Percentiles rank a stretch among this genome's conserved stretches.
Evolutionary conservation across 768 basidiomycete genomes (phyloP).

Genomic region (Collybia sp.): DNA sequence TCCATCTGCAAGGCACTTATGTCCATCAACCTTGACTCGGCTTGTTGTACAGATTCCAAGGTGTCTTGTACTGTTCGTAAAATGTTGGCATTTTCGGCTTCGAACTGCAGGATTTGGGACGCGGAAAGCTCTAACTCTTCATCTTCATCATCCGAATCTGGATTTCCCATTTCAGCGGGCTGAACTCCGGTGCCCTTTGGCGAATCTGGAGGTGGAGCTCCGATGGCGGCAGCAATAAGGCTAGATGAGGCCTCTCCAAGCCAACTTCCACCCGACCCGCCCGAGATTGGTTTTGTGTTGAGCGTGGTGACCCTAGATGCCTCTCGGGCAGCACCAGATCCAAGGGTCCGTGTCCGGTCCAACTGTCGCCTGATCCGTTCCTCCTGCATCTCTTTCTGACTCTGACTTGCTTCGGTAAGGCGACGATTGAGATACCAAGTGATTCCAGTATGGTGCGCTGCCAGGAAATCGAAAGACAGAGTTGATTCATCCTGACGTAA

Average conservation of each 20-base stretch:
- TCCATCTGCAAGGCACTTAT: conserved; percentile 93
- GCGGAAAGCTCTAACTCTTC: conserved; percentile 80
- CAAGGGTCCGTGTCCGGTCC: conserved; percentile 80
- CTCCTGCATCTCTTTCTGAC: conserved; percentile 87
- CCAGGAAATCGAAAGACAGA: conserved; percentile 62
- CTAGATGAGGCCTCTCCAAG: conserved; percentile 54
- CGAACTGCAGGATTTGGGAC: conserved; percentile 90
- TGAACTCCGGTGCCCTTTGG: conserved; percentile 17
- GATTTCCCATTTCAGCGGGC: conserved; percentile 19
- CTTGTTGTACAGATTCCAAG: conserved; percentile 84
- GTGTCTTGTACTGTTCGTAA: conserved; percentile 81
- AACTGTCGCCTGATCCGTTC: conserved; percentile 85
- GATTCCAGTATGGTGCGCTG: conserved; percentile 91
- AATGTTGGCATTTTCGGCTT: conserved; percentile 86
- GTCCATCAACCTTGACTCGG: conserved; percentile 88
- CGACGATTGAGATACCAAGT: conserved; percentile 87
- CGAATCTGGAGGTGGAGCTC: conserved; percentile 33
- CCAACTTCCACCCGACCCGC: conserved; percentile 43
- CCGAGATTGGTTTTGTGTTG: conserved; percentile 14
- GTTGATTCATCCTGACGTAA: conserved; percentile 53
- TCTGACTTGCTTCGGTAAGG: conserved; percentile 74
- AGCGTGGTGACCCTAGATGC: conserved; percentile 39
- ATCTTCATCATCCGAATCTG: conserved; percentile 58
- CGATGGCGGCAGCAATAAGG: conserved; percentile 58
- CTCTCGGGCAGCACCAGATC: conserved; percentile 71